Conservation (phyloP, 805 yeast genomes). For the Saccharomycopsis fermentans region DNA sequence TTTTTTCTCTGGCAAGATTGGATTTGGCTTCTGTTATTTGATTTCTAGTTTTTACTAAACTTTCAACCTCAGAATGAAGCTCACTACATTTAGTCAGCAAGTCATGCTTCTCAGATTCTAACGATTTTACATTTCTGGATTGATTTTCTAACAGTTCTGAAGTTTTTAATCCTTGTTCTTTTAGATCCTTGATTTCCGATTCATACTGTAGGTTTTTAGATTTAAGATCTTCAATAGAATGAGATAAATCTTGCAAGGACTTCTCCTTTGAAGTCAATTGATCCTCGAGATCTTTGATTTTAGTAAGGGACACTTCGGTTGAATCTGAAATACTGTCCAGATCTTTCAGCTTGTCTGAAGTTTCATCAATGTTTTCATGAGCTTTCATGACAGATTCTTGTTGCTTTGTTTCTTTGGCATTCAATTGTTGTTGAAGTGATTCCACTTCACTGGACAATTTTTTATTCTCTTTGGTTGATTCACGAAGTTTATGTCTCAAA, state of each 20-base stretch:
- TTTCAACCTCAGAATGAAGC: not conserved
- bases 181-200: not conserved
- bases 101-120: not conserved
- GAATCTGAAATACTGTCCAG: not conserved
- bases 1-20: not conserved
- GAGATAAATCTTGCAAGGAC: not conserved
- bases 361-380: not conserved
- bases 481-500: slow-evolving; percentile 17
- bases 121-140: not conserved
- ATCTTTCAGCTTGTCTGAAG: not conserved
- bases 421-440: not conserved
- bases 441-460: slow-evolving; percentile 18
- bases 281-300: not conserved
- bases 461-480: slow-evolving; percentile 16
- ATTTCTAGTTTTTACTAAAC: not conserved
- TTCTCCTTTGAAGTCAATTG: not conserved
- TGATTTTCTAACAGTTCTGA: not conserved
- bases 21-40: not conserved
- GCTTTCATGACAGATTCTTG: not conserved
- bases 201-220: not conserved
- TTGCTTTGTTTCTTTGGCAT: not conserved
- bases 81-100: not conserved
- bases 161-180: not conserved
- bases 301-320: not conserved
- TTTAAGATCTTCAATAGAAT: not conserved